phyloP scores from a whole-genome alignment of 768 basidiomycete genomes.

The Tylopilus intermedius region DNA sequence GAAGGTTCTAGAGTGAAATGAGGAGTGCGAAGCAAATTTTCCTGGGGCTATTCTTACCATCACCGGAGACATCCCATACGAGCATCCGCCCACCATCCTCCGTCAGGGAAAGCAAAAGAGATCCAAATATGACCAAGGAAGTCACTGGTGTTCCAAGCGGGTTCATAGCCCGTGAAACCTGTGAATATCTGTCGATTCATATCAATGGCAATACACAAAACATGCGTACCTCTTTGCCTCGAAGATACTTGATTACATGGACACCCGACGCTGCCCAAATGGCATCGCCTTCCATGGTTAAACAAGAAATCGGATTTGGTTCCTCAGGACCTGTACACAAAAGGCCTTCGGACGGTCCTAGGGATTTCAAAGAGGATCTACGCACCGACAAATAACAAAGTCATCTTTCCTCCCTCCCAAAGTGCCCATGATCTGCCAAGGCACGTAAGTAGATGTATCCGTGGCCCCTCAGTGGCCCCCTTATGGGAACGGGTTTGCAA shows the following conservation, averaged over 20 bases:
- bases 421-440: conserved; percentile 88
- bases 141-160: conserved; percentile 58
- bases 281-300: conserved; percentile 80
- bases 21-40: conserved; percentile 2
- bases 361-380: not conserved
- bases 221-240: conserved; percentile 76
- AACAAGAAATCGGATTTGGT: conserved; percentile 61
- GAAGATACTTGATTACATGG: conserved; percentile 67
- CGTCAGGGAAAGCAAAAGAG: conserved; percentile 71
- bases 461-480: conserved; percentile 78
- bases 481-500: conserved; percentile 82
- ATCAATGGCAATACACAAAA: not conserved
- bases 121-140: conserved; percentile 74
- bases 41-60: conserved; percentile 40
- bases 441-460: conserved; percentile 80
- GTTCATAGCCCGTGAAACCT: conserved; percentile 40
- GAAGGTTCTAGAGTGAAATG: conserved; percentile 17
- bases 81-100: conserved; percentile 75
- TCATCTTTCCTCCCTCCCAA: conserved; percentile 95
- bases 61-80: conserved; percentile 64
- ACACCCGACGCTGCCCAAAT: conserved; percentile 77
- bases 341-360: conserved; percentile 3
- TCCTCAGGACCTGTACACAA: conserved; percentile 70
- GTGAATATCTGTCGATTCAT: conserved; percentile 4
- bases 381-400: conserved; percentile 88